phyloP scores from a whole-genome alignment of 2,329 filamentous ascomycete species.

The Xylaria sp. region DNA sequence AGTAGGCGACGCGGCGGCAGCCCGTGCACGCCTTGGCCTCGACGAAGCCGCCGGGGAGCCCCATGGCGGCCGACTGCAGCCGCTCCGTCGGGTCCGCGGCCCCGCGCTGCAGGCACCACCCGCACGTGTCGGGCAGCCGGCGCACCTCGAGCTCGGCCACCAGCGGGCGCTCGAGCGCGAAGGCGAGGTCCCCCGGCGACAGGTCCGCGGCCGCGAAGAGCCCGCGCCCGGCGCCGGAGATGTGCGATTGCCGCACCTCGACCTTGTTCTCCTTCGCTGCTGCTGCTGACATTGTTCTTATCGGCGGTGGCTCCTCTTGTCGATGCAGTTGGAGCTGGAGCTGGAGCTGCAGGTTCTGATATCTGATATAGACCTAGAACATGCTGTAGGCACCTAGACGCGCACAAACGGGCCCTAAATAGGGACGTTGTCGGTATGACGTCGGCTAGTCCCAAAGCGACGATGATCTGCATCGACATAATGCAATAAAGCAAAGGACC shows the following conservation, averaged over 20 bases:
- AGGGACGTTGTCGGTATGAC: too few species aligned
- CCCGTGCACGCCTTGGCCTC: conserved; percentile 32
- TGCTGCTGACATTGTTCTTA: conserved; percentile 19
- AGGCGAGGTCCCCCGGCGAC: conserved; percentile 29
- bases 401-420: too few species aligned
- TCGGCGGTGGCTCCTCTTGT: conserved; percentile 1
- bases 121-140: conserved; percentile 32
- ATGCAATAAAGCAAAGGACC: too few species aligned
- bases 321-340: too few species aligned
- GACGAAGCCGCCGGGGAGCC: conserved; percentile 29
- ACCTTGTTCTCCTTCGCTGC: conserved; percentile 15
- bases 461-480: too few species aligned
- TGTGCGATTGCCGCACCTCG: conserved; percentile 28
- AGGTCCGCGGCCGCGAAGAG: conserved; percentile 32
- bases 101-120: conserved; percentile 34
- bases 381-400: too few species aligned
- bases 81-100: conserved; percentile 26
- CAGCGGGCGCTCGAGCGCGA: conserved; percentile 29
- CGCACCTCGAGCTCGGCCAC: conserved; percentile 30
- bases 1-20: conserved; percentile 31
- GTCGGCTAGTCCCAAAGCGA: too few species aligned
- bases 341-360: too few species aligned
- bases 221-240: conserved; percentile 31
- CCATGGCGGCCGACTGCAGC: conserved; percentile 26
- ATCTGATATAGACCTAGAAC: too few species aligned